These are phyloP conservation scores for Rhizopogon rudus DNA, from an alignment of 768 basidiomycete genomes.

Conservation along the genomic window DNA sequence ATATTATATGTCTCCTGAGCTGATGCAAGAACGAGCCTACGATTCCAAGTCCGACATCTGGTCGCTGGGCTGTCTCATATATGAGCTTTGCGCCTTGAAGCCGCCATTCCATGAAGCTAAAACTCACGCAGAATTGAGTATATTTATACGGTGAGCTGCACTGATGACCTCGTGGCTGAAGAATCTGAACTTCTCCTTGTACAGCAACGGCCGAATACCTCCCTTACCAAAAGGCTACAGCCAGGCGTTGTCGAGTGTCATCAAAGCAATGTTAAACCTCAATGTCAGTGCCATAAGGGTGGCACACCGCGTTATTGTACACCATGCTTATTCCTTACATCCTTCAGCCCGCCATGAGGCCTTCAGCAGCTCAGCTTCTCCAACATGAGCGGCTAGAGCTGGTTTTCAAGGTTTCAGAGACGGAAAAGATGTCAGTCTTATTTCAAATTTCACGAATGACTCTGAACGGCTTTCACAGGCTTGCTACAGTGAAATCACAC, in stretches of 20 bases:
- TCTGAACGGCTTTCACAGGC: slow-evolving; percentile 32
- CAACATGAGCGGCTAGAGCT: slow-evolving; percentile 75
- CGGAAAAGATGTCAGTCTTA: slow-evolving; percentile 65
- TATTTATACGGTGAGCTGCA: slow-evolving; percentile 65
- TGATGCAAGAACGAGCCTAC: slow-evolving; percentile 96
- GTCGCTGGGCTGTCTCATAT: slow-evolving; percentile 96
- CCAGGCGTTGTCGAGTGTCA: slow-evolving; percentile 61
- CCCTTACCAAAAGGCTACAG: slow-evolving; percentile 84
- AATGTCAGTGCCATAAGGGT: slow-evolving; percentile 46
- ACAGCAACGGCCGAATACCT: slow-evolving; percentile 84
- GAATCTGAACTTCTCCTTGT: background rate
- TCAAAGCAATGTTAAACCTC: slow-evolving; percentile 83
- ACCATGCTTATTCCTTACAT: background rate
- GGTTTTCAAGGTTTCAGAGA: slow-evolving; percentile 66
- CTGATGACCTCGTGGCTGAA: background rate
- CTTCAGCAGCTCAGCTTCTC: slow-evolving; percentile 74
- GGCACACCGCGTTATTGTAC: slow-evolving; percentile 4
- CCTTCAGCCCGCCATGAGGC: slow-evolving; percentile 76
- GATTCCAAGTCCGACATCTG: slow-evolving; percentile 99
- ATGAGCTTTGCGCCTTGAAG: slow-evolving; percentile 90
- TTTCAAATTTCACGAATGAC: background rate
- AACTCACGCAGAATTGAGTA: slow-evolving; percentile 81
- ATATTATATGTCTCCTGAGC: slow-evolving; percentile 99
- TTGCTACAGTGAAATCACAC: slow-evolving; percentile 60
- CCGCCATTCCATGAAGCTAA: slow-evolving; percentile 94